Percentiles rank a stretch among this genome's conserved stretches.
These are phyloP conservation scores for Neophaeococcomyces mojaviensis DNA, from an alignment of 2,329 filamentous ascomycete species.

Conservation along the genomic window DNA sequence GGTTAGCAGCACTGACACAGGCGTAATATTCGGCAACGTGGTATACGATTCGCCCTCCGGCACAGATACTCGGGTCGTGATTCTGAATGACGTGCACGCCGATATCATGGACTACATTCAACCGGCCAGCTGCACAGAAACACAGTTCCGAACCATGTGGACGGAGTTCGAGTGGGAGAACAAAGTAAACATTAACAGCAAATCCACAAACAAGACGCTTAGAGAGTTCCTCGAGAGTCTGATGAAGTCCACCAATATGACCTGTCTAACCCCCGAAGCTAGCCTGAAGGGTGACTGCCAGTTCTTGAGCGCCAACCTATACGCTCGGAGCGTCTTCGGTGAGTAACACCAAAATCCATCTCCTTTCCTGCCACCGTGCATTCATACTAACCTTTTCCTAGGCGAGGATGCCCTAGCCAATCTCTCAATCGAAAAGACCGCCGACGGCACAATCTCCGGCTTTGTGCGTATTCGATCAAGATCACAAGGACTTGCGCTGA, in stretches of 20 bases:
- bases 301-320: slow-evolving; percentile 93
- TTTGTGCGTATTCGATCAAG: slow-evolving; percentile 97
- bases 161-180: slow-evolving; percentile 99
- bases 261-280: slow-evolving; percentile 89
- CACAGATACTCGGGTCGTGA: slow-evolving; percentile 92
- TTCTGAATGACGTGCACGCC: slow-evolving; percentile 94
- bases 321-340: slow-evolving; percentile 97
- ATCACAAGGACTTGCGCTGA: slow-evolving; percentile 88
- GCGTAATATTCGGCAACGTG: slow-evolving; percentile 97
- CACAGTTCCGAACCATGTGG: slow-evolving; percentile 99
- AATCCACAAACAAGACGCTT: slow-evolving; percentile 66
- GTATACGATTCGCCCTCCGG: slow-evolving; percentile 91
- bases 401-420: slow-evolving; percentile 98
- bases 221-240: slow-evolving; percentile 87
- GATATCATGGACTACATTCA: slow-evolving; percentile 99
- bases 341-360: slow-evolving; percentile 39
- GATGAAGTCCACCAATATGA: slow-evolving; percentile 99
- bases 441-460: slow-evolving; percentile 88
- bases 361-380: background rate
- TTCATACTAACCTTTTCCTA: slow-evolving; percentile 34
- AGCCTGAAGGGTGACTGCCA: slow-evolving; percentile 96
- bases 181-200: slow-evolving; percentile 99
- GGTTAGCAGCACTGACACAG: slow-evolving; percentile 94
- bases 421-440: slow-evolving; percentile 94
- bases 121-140: slow-evolving; percentile 91